These are phyloP conservation scores for Arthroderma sp. DNA, from an alignment of 2,329 filamentous ascomycete genomes.

Conservation along the genomic window DNA sequence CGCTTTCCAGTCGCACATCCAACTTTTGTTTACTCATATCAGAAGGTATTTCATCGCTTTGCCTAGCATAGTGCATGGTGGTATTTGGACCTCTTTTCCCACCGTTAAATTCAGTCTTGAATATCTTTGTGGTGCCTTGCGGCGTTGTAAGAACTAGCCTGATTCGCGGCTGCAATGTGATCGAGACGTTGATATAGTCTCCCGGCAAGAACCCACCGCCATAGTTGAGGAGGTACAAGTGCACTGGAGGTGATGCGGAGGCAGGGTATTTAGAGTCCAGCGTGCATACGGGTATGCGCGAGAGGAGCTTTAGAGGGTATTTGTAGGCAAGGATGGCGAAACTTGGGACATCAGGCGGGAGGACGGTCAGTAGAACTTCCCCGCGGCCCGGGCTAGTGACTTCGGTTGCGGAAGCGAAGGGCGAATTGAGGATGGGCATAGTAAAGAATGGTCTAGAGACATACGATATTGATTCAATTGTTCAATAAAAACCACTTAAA, in stretches of 20 bases:
- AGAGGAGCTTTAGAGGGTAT: slow-evolving; percentile 88
- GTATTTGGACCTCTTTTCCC: slow-evolving; percentile 26
- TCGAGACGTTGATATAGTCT: slow-evolving; percentile 61
- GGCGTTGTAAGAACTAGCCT: slow-evolving; percentile 50
- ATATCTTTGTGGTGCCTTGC: slow-evolving; percentile 86
- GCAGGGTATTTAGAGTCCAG: slow-evolving; percentile 32
- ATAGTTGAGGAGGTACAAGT: slow-evolving; percentile 86
- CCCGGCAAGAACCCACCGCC: slow-evolving; percentile 85
- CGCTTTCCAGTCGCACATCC: slow-evolving; percentile 34
- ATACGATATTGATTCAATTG: too few relatives aligned
- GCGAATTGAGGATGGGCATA: slow-evolving; percentile 35
- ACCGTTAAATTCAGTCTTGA: slow-evolving; percentile 51
- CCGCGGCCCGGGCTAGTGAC: slow-evolving; percentile 61
- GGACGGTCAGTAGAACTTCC: slow-evolving; percentile 56
- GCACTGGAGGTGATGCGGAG: slow-evolving; percentile 43
- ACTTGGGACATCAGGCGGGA: slow-evolving; percentile 58
- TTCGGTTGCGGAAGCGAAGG: slow-evolving; percentile 62
- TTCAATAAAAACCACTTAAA: too few relatives aligned
- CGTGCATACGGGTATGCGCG: slow-evolving; percentile 54
- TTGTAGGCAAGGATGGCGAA: slow-evolving; percentile 70
- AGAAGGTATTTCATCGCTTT: slow-evolving; percentile 5
- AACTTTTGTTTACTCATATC: slow-evolving; percentile 37
- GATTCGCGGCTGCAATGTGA: slow-evolving; percentile 51
- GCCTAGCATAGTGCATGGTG: slow-evolving; percentile 12
- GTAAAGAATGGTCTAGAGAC: neutral